Base-by-base conservation (phyloP, 1,284 basidiomycete species). In the Fomitopsis schrenkii region DNA sequence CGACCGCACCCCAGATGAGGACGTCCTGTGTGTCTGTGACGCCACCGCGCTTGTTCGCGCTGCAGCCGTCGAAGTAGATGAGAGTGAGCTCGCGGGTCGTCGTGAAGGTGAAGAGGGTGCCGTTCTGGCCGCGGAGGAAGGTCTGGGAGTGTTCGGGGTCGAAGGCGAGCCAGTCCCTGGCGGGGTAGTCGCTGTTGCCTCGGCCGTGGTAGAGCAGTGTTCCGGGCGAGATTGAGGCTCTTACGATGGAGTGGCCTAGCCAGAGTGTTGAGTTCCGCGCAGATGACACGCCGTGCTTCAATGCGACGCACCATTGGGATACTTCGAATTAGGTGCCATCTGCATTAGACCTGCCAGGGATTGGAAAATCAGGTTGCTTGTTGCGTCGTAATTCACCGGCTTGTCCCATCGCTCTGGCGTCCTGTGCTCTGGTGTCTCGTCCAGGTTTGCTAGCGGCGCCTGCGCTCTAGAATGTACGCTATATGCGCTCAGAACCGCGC, bases 1-100 rank as follows among this genome's bases (percentile, higher is more conserved):
- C 52, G n/a, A 54, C n/a, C n/a, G 35, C 52, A 5, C 52, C 52
- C 52, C 52, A 54, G 33, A 54, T 54, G 52, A 54, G 52, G 35
- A 54, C n/a, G 52, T 54, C 52, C 52, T 54, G 52, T 26, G 52
- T 40, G 35, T 54, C 52, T 19, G 52, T 40, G n/a, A 40, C 52
- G 35, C 52, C 52, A 17, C 52, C 52, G 5, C 33, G 33, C 38
- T 54, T 54, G 35, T 38, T 54, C 26, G 52, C 52, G 52, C 52
- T 54, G 52, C 52, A 38, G 7, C 52, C 52, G 52, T 54, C 52
- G 36, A 54, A 54, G 17, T 54, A 54, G 52, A 54, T 26, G 9
- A 54, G 52, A 7, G 19, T 54, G 50, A 54, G 52, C 35, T 54
- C 52, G 35, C 52, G 52, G n/a, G 52, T 38, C 5, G 52, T 54